Evolutionary conservation across 2,329 filamentous ascomycete species (phyloP).

Genomic region (Venturia aucupariae): DNA sequence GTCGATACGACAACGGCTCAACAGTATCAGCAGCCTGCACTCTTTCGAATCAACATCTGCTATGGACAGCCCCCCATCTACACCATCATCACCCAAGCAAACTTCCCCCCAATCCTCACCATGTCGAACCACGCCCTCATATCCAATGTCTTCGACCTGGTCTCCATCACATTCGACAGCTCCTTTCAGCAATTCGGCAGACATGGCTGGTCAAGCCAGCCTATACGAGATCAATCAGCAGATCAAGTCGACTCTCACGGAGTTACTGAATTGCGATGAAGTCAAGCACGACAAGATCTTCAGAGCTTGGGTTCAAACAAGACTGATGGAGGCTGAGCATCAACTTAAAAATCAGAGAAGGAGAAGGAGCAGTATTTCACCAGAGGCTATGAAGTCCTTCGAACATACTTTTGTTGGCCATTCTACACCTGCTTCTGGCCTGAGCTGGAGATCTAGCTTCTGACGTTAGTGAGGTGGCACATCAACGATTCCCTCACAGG

Average conservation of each 20-base stretch:
- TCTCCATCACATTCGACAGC: conserved; percentile 17
- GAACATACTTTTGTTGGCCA: not conserved
- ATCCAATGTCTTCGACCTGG: conserved; percentile 21
- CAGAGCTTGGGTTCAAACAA: conserved; percentile 42
- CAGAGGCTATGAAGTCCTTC: conserved; percentile 9
- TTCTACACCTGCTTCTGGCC: not conserved
- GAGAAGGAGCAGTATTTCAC: conserved; percentile 20
- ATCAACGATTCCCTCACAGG: no score
- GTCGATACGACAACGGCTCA: conserved; percentile 1
- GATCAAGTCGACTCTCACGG: conserved; percentile 45
- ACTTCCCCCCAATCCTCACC: conserved; percentile 16
- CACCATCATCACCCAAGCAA: not conserved
- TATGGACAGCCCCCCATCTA: not conserved
- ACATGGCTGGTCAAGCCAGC: conserved; percentile 31
- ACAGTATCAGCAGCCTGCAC: not conserved
- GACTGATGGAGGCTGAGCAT: conserved; percentile 45
- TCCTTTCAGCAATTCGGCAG: conserved; percentile 18
- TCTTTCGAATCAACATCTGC: not conserved
- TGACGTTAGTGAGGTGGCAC: not conserved
- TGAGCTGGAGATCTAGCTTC: not conserved
- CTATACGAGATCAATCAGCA: conserved; percentile 42
- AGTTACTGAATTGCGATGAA: conserved; percentile 44
- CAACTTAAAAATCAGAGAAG: conserved; percentile 37
- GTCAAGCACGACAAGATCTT: conserved; percentile 35
- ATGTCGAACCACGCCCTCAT: conserved; percentile 16